Conservation (phyloP, 2,329 filamentous ascomycete genomes). For the Trichophyton mentagrophytes region DNA sequence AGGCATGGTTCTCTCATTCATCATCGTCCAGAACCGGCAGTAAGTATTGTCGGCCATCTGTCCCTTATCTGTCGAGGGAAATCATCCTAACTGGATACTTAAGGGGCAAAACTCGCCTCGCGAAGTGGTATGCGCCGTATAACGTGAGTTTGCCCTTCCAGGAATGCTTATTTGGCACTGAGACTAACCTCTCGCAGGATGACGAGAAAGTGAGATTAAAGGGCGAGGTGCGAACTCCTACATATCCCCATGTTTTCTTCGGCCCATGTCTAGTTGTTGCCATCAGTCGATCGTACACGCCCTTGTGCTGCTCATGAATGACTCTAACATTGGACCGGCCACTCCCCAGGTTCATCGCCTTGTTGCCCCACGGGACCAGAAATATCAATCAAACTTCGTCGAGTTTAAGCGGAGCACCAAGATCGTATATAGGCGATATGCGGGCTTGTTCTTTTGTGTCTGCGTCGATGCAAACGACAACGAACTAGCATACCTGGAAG, state of each 20-base stretch:
- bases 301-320: too few species aligned
- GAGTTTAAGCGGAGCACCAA: slow-evolving; percentile 63
- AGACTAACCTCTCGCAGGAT: slow-evolving; percentile 41
- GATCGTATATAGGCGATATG: slow-evolving; percentile 94
- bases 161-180: not conserved
- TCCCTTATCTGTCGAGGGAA: not conserved
- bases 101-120: slow-evolving; percentile 94
- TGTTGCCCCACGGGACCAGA: slow-evolving; percentile 93
- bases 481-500: slow-evolving; percentile 90
- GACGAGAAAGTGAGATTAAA: slow-evolving; percentile 99
- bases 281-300: not conserved
- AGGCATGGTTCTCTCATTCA: slow-evolving; percentile 62
- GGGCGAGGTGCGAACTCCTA: slow-evolving; percentile 56
- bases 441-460: slow-evolving; percentile 96
- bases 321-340: not conserved
- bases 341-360: slow-evolving; percentile 70
- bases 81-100: not conserved
- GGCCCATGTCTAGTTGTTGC: not conserved
- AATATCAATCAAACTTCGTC: slow-evolving; percentile 99
- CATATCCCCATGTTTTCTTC: not conserved
- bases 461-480: slow-evolving; percentile 99
- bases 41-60: slow-evolving; percentile 27
- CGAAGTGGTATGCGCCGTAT: slow-evolving; percentile 98
- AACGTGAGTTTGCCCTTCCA: slow-evolving; percentile 41
- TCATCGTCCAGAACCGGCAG: slow-evolving; percentile 83